phyloP scores from a whole-genome alignment of 495 filamentous ascomycete genomes.

The Physcia stellaris region DNA sequence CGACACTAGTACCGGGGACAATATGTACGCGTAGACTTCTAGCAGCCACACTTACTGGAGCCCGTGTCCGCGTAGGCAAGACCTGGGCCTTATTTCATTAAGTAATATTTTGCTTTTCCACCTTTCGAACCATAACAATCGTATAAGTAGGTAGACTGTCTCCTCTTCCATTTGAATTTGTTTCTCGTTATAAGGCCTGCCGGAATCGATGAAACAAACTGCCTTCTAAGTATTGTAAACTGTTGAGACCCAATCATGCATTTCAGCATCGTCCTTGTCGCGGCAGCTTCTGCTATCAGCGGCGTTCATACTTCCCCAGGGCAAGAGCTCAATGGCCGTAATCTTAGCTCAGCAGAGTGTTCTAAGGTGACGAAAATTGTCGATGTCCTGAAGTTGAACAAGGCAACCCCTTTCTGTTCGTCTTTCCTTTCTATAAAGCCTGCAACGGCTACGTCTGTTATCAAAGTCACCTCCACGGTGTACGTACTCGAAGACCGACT shows the following conservation, averaged over 20 bases:
- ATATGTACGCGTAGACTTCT: too few species aligned
- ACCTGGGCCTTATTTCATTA: too few species aligned
- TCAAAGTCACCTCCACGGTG: too few species aligned
- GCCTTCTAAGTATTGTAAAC: not conserved
- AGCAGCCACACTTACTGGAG: too few species aligned
- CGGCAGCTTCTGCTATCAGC: not conserved
- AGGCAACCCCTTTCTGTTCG: slow-evolving; percentile 1
- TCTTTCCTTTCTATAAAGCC: slow-evolving; percentile 2
- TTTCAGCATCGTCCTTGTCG: not conserved
- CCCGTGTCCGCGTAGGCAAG: too few species aligned
- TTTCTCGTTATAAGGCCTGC: not conserved
- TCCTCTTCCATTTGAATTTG: not conserved
- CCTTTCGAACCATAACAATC: too few species aligned
- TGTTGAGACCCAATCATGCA: not conserved
- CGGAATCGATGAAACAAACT: not conserved
- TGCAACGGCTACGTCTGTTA: not conserved
- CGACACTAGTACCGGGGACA: too few species aligned
- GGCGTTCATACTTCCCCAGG: not conserved
- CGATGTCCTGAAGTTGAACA: slow-evolving; percentile 1
- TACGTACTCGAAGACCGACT: too few species aligned
- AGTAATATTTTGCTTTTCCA: too few species aligned
- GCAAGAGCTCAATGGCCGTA: not conserved
- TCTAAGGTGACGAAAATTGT: slow-evolving; percentile 2
- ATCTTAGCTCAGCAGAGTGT: not conserved
- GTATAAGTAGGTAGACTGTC: too few species aligned